These are phyloP conservation scores for Ramularia collo-cygni DNA, from an alignment of 2,329 filamentous ascomycete species.

Conservation along the genomic window DNA sequence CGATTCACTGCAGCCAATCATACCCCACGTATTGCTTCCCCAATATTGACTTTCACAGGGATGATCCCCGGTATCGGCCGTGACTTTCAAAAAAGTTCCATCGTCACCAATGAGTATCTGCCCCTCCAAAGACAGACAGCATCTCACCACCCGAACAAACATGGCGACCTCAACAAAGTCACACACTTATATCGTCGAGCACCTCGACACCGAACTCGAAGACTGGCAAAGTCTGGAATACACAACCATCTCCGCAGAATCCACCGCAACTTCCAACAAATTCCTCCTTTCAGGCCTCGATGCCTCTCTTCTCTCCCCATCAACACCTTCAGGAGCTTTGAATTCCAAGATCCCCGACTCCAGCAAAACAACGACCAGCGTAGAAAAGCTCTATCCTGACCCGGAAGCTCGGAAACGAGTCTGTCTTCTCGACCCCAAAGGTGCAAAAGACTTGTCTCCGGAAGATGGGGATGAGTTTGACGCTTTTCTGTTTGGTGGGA, in stretches of 20 bases:
- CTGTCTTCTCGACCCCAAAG: conserved; percentile 83
- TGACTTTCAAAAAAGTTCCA: no score
- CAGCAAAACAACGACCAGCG: conserved; percentile 42
- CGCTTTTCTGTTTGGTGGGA: conserved; percentile 91
- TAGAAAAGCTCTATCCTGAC: conserved; percentile 67
- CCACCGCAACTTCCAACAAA: conserved; percentile 54
- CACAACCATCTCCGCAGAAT: conserved; percentile 76
- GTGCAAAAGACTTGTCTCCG: conserved; percentile 71
- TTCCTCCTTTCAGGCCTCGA: conserved; percentile 28
- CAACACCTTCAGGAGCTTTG: conserved; percentile 8
- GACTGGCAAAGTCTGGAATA: conserved; percentile 95
- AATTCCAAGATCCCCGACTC: conserved; percentile 12
- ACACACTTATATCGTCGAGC: conserved; percentile 86
- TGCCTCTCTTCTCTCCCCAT: no score
- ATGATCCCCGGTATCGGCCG: no score
- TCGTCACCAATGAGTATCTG: no score
- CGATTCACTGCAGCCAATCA: background rate
- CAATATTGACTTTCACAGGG: no score
- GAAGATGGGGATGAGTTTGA: conserved; percentile 79
- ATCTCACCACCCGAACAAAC: conserved; percentile 1
- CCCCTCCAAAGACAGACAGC: no score
- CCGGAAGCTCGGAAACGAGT: conserved; percentile 64
- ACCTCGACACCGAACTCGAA: conserved; percentile 90
- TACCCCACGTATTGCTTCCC: background rate
- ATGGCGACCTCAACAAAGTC: conserved; percentile 11